phyloP scores from a whole-genome alignment of 179 eudicot genomes.

The Gypsophila paniculata region DNA sequence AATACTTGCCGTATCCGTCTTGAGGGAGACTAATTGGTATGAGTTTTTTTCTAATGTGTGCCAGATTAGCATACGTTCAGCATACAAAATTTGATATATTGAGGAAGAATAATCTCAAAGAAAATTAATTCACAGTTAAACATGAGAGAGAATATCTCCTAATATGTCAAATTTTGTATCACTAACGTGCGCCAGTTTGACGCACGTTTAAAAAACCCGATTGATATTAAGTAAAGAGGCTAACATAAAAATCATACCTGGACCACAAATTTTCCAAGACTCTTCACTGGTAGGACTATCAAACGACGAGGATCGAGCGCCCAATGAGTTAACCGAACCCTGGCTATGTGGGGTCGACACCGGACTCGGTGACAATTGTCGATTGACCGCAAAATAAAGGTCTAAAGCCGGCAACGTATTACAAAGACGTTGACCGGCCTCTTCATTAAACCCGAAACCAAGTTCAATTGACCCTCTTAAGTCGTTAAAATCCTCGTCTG shows the following conservation, averaged over 20 bases:
- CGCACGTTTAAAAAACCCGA: no score
- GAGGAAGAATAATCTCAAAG: no score
- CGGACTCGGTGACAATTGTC: conserved; percentile 52
- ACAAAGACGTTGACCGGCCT: conserved; percentile 53
- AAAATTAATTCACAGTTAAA: no score
- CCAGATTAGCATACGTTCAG: no score
- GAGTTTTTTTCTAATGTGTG: no score
- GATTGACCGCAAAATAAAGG: conserved; percentile 72
- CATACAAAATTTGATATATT: no score
- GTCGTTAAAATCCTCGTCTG: conserved; percentile 75
- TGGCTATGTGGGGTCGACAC: conserved; percentile 45
- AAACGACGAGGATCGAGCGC: conserved; percentile 34
- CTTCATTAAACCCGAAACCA: conserved; percentile 82
- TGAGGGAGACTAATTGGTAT: no score
- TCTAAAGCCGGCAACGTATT: conserved; percentile 72
- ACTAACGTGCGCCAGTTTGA: no score
- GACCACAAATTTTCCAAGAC: conserved; percentile 71
- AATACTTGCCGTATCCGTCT: no score
- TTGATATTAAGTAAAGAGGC: no score
- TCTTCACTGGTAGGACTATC: conserved; percentile 58
- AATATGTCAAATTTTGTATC: no score
- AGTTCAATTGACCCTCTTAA: conserved; percentile 71
- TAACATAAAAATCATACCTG: conserved; percentile 37
- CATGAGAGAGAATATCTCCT: no score
- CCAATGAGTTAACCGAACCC: conserved; percentile 25